Evolutionary conservation across 164 flowering plant genomes (phyloP), one percentile per base, ranked within the genome.

Genomic region (Annona cherimola): DNA sequence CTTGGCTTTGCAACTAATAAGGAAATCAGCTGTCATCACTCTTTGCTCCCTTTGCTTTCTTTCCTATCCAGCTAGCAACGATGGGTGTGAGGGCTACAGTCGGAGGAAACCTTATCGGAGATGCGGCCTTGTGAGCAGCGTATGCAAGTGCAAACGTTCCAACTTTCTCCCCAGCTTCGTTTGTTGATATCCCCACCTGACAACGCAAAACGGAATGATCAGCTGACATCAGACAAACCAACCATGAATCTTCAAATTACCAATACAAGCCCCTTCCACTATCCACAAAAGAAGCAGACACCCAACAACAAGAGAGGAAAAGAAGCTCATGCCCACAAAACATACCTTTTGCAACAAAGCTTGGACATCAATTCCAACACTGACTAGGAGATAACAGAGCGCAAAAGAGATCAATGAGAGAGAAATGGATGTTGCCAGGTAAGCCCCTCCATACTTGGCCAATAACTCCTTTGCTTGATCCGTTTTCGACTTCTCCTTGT

Each of bases 111-210:
- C 99, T 86, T 55, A 95, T 93, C 0, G 98, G 99, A 63, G 99
- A 95, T 61, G 99, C 98, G 75, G 98, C 99, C 76, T 95, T 95
- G 77, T 95, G 99, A 44, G 99, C 99, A 63, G 99, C 98, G 82
- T 95, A 95, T 45, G 99, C 99, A 75, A 93, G 79, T 7, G 99
- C 98, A 79, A 95, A 90, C 14, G 96, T 93, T 50, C 99, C 99
- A 2, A 95, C 97, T 75, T 89, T 95, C 76, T 89, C 96, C 1
- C 93, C 96, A 0, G 93, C 81, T 75, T 82, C 97, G 78, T 81
- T 80, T 0, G 85, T 66, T 3, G 97, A 66, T 54, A 93, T 95
- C 42, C 99, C 99, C 73, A 93, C 90, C 99, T 92, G 66, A 42
- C 43, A 72, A 72, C 26, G 42, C 5, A 57, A 66, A 45, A 42